phyloP scores from a whole-genome alignment of 2,329 filamentous ascomycete genomes.

The Geosmithia putterillii region DNA sequence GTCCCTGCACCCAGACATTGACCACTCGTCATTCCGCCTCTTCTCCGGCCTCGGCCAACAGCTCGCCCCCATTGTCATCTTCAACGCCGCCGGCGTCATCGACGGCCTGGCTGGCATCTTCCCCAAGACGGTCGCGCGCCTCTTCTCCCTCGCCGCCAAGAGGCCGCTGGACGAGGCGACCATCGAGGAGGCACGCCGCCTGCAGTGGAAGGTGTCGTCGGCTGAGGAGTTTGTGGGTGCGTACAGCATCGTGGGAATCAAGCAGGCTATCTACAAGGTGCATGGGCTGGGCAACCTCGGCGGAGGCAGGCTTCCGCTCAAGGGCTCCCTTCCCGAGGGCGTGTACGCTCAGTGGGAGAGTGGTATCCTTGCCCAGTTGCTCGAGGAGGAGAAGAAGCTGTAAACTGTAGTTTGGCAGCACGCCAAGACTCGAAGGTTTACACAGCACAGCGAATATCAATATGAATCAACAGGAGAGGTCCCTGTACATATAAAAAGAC shows the following conservation, averaged over 20 bases:
- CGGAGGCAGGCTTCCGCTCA: slow-evolving; percentile 46
- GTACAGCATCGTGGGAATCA: slow-evolving; percentile 51
- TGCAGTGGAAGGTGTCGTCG: slow-evolving; percentile 50
- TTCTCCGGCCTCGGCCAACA: slow-evolving; percentile 58
- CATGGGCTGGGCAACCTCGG: slow-evolving; percentile 44
- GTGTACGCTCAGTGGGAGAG: slow-evolving; percentile 6
- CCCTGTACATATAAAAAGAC: too few species aligned
- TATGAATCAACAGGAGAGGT: too few species aligned
- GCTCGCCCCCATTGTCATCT: slow-evolving; percentile 48
- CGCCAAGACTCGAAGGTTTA: too few species aligned
- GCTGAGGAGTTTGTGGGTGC: slow-evolving; percentile 51
- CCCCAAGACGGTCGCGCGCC: slow-evolving; percentile 45
- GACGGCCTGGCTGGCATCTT: slow-evolving; percentile 55
- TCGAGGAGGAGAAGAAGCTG: slow-evolving; percentile 6
- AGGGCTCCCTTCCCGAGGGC: slow-evolving; percentile 39
- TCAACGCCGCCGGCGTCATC: slow-evolving; percentile 53
- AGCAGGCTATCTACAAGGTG: slow-evolving; percentile 45
- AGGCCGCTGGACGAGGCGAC: slow-evolving; percentile 23
- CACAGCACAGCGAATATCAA: too few species aligned
- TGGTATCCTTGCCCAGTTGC: slow-evolving; percentile 5
- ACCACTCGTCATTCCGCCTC: slow-evolving; percentile 47
- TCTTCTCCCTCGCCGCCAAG: slow-evolving; percentile 35
- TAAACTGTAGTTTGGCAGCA: background rate
- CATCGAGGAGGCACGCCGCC: slow-evolving; percentile 37
- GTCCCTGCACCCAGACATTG: slow-evolving; percentile 45